Base-by-base conservation (phyloP, 768 basidiomycete genomes). In the Russula dissimulans region DNA sequence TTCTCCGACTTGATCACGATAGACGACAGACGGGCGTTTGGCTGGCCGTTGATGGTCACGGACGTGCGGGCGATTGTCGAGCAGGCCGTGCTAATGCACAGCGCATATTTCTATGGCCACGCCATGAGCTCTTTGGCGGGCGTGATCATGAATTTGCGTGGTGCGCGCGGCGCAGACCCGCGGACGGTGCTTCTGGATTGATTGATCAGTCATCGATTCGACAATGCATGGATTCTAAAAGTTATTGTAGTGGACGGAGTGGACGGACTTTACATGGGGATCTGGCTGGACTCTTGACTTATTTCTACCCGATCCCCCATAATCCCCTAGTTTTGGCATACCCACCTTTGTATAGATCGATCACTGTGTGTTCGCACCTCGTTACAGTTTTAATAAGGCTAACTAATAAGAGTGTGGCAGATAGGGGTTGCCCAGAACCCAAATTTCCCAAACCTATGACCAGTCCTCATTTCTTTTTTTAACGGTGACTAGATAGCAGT, bases 1-100 rank as follows among this genome's bases (percentile, higher is more conserved):
- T 67, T 80, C 58, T 39, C 68, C 14, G 78, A 80, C 61, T 67
- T 79, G 6, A 65, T 79, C 48, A 78, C 76, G 1, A 62, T 68
- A n/a, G 73, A 77, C 26, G 78, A 79, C 56, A 69, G 71, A 1
- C 69, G 70, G 8, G 65, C 61, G 32, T 70, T 73, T 34, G 76
- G 75, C 15, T 79, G 78, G 78, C 66, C 72, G 17, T 62, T 79
- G 51, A 60, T 79, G 57, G 18, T 79, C 60, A 76, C 75, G 41
- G 78, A 78, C 56, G 67, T 79, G 32, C 62, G 75, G 26, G 76
- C 72, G 12, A 68, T 78, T 36, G 69, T 78, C 39, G 77, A 78
- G 57, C 78, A 79, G 66, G 67, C 71, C 26, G 54, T 73, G 56
- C 65, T 78, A 60, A 62, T 72, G 0, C 66, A 67, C 10, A 66